Evolutionary conservation across 352 stramenopile species (phyloP).

Genomic region (Phytopythium delawarense): DNA sequence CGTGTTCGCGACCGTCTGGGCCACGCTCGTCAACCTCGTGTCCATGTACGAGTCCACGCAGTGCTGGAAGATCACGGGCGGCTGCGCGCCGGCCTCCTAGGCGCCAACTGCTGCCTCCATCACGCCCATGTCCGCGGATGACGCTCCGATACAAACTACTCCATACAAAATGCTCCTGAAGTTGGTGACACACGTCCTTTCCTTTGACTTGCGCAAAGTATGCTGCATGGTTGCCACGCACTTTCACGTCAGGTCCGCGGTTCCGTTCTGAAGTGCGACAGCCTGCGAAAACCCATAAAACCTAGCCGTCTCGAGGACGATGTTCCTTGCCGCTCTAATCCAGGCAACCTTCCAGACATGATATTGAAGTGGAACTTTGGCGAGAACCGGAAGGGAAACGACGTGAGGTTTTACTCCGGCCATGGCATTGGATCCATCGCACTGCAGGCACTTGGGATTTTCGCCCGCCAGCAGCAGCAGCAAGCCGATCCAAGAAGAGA

Average conservation of each 20-base stretch:
- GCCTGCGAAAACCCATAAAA: slow-evolving; percentile 3
- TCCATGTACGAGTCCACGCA: slow-evolving; percentile 47
- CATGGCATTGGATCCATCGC: background rate
- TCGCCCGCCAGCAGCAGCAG: background rate
- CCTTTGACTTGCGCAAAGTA: background rate
- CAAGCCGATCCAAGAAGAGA: background rate
- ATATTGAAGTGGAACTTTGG: slow-evolving; percentile 10
- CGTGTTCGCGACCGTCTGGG: slow-evolving; percentile 28
- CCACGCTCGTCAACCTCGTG: slow-evolving; percentile 41
- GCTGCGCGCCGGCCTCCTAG: slow-evolving; percentile 28
- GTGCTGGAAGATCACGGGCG: slow-evolving; percentile 56
- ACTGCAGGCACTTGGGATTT: slow-evolving; percentile 4
- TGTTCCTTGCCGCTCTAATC: no score
- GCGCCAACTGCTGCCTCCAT: background rate
- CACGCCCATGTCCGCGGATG: background rate
- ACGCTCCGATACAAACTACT: background rate
- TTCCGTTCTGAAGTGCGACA: background rate
- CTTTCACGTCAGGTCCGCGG: background rate
- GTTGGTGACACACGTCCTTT: no score
- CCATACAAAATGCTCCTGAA: background rate
- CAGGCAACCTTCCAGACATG: background rate
- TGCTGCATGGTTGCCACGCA: background rate
- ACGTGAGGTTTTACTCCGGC: slow-evolving; percentile 5
- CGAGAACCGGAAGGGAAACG: slow-evolving; percentile 2
- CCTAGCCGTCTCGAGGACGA: background rate